Base-by-base conservation (phyloP, 768 basidiomycete species). In the Xanthoconium purpureum region DNA sequence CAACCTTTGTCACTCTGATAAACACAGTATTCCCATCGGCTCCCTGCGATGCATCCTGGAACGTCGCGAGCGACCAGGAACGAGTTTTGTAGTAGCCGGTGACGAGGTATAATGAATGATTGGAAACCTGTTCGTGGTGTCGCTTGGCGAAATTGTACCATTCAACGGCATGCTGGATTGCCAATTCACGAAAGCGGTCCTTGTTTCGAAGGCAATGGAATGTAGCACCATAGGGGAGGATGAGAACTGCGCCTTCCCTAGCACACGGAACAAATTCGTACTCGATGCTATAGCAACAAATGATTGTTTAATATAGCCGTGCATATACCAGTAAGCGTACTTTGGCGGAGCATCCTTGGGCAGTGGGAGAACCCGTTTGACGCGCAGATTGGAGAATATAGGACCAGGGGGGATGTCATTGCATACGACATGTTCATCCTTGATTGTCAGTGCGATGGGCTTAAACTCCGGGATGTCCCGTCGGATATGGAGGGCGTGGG, bases 151-250 rank as follows among this genome's bases (percentile, higher is more conserved):
- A 44, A 44, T 54, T 40, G 39, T 67, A 74, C 72, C 72, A 71
- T 3, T 52, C 47, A 13, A 45, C 35, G 1, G 62, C 70, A 43
- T 63, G 37, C 10, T 50, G 13, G 15, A 44, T 45, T 0, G 67
- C 67, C 18, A 64, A 3, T 6, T 50, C n/a, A 3, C n/a, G 46
- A 33, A 71, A 64, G 9, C 18, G 43, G 17, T 28, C 45, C n/a
- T 46, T 55, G 39, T 17, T 11, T 17, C 36, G 30, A 20, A 69
- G 55, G 20, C 65, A 59, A 30, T 56, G 53, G 29, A 54, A 55
- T 17, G 37, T 47, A 3, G 66, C 64, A 10, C 70, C 74, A 10
- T 66, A 55, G 7, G 73, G 71, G 44, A 73, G 63, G 6, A 67
- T 50, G 0, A 74, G 55, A 12, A 72, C 55, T 13, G 73, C 67